These are phyloP conservation scores for Blastocrithidia nonstop DNA, from an alignment of 208 protist species.

Conservation along the genomic window DNA sequence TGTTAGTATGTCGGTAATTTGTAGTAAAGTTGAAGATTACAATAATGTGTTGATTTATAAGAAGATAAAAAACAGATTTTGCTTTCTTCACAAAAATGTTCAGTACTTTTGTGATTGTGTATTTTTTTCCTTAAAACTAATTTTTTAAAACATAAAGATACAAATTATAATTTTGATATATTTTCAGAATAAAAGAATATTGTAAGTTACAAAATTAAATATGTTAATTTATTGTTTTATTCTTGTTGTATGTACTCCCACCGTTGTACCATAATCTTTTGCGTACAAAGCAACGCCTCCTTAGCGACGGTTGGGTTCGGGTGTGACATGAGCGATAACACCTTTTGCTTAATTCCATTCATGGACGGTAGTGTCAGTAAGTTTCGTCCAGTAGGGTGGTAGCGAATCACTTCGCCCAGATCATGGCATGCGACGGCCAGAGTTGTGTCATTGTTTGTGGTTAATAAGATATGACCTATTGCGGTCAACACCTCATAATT, in stretches of 20 bases:
- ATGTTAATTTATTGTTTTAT: constrained; percentile 3
- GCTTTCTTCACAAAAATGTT: no score
- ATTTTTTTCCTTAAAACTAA: no score
- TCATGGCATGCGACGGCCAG: constrained; percentile 85
- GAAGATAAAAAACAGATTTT: no score
- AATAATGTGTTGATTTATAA: no score
- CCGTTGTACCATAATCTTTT: constrained; percentile 89
- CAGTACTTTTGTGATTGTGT: no score
- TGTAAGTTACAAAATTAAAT: background rate
- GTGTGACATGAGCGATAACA: constrained; percentile 79
- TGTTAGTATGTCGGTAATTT: no score
- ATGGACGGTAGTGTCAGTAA: constrained; percentile 53
- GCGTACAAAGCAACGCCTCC: constrained; percentile 81
- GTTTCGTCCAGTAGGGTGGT: constrained; percentile 78
- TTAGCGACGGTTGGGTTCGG: constrained; percentile 58
- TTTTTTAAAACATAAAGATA: no score
- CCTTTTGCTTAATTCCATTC: constrained; percentile 69
- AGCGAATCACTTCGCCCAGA: constrained; percentile 83
- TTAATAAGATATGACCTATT: constrained; percentile 70
- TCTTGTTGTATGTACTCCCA: constrained; percentile 80
- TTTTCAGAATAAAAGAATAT: constrained; percentile 5
- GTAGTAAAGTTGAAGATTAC: no score
- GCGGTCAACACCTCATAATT: constrained; percentile 81
- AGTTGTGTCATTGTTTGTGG: constrained; percentile 32
- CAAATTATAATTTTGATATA: background rate